Percentiles rank a stretch among this genome's conserved stretches.
Evolutionary conservation across 257 asterid genomes (phyloP).

Genomic region (Buddleja alternifolia): DNA sequence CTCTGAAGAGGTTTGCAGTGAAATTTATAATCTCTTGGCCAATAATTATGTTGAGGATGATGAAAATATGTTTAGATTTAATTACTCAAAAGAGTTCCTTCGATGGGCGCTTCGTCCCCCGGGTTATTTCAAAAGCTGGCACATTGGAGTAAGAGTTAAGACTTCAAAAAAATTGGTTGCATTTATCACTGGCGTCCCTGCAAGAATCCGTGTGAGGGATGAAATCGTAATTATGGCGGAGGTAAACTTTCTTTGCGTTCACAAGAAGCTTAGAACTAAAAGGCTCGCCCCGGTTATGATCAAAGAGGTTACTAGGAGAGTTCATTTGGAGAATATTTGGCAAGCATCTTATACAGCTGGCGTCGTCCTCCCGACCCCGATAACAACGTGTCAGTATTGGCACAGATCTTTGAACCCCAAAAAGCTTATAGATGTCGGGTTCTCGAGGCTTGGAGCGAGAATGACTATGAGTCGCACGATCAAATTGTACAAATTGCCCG

Average conservation of each 20-base stretch:
- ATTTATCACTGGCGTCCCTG: slow-evolving; percentile 77
- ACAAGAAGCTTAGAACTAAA: slow-evolving; percentile 80
- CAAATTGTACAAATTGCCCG: slow-evolving; percentile 70
- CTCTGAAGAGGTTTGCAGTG: slow-evolving; percentile 70
- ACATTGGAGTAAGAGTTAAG: slow-evolving; percentile 81
- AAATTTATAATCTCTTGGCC: slow-evolving; percentile 57
- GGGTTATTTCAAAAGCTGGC: slow-evolving; percentile 70
- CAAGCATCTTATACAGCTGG: slow-evolving; percentile 91
- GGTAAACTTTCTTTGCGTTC: slow-evolving; percentile 66
- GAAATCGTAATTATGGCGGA: slow-evolving; percentile 73
- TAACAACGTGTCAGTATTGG: slow-evolving; percentile 68
- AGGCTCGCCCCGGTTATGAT: slow-evolving; percentile 89
- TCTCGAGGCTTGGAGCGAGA: slow-evolving; percentile 76
- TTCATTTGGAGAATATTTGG: slow-evolving; percentile 81
- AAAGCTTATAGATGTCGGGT: slow-evolving; percentile 81
- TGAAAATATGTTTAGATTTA: slow-evolving; percentile 79
- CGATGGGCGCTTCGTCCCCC: slow-evolving; percentile 85
- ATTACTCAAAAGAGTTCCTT: slow-evolving; percentile 80
- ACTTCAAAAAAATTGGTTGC: slow-evolving; percentile 79
- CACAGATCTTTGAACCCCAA: slow-evolving; percentile 76
- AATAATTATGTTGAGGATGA: slow-evolving; percentile 71
- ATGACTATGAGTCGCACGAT: slow-evolving; percentile 90
- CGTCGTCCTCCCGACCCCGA: slow-evolving; percentile 74
- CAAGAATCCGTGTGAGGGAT: slow-evolving; percentile 69
- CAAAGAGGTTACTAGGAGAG: slow-evolving; percentile 80